Evolutionary conservation across 495 filamentous ascomycete genomes (phyloP).

Genomic region (Trichoderma reesei): DNA sequence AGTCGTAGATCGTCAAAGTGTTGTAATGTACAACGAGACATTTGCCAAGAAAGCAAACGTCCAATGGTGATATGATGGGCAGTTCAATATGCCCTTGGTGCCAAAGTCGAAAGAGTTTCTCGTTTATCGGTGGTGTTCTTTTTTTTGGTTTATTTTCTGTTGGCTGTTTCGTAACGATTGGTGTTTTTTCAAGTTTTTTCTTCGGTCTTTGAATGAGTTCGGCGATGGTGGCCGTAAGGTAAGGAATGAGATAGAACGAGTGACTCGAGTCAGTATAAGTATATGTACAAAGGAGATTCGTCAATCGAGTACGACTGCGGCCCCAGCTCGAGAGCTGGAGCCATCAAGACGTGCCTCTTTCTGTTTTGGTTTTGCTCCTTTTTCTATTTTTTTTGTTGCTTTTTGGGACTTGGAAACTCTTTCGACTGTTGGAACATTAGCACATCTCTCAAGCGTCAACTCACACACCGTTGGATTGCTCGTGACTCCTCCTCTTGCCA

Average conservation of each 20-base stretch:
- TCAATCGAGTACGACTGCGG: background rate
- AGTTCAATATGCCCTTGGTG: background rate
- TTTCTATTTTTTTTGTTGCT: background rate
- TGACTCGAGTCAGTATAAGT: conserved; percentile 7
- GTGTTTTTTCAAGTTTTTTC: conserved; percentile 10
- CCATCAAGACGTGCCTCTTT: conserved; percentile 16
- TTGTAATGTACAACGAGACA: conserved; percentile 11
- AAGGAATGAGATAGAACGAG: conserved; percentile 9
- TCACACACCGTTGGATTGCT: conserved; percentile 10
- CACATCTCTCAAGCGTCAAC: conserved; percentile 11
- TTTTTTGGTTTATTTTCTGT: background rate
- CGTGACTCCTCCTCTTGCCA: conserved; percentile 22
- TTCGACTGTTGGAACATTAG: conserved; percentile 2
- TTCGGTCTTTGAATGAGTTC: background rate
- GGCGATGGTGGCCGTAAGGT: background rate
- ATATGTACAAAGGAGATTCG: background rate
- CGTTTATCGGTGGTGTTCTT: background rate
- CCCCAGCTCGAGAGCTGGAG: background rate
- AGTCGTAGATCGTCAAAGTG: background rate
- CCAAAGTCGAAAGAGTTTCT: conserved; percentile 2
- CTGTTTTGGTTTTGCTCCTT: conserved; percentile 15
- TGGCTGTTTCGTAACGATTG: too few species aligned
- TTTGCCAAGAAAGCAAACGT: background rate
- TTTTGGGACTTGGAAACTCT: background rate
- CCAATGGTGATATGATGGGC: background rate